Percentiles rank a stretch among this genome's conserved stretches.
phyloP scores from a whole-genome alignment of 2,329 filamentous ascomycete genomes.

The Epichloe sibirici region DNA sequence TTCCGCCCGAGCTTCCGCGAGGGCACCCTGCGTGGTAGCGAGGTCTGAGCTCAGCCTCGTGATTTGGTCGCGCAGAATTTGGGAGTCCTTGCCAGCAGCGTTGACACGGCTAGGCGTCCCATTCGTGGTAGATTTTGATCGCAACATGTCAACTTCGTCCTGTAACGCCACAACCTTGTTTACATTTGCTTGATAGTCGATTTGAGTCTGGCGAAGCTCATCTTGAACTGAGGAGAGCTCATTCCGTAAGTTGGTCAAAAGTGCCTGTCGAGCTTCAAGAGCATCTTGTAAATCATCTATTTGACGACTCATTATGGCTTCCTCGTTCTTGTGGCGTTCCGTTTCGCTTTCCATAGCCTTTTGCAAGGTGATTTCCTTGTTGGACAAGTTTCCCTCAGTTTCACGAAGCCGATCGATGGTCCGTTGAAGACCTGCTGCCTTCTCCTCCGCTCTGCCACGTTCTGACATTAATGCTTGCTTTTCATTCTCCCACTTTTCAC shows the following conservation, averaged over 20 bases:
- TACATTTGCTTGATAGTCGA: slow-evolving; percentile 47
- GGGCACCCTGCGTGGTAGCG: slow-evolving; percentile 41
- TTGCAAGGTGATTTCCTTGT: slow-evolving; percentile 55
- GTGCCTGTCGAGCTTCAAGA: slow-evolving; percentile 52
- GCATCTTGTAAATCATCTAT: slow-evolving; percentile 63
- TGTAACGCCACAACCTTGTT: slow-evolving; percentile 58
- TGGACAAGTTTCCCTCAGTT: slow-evolving; percentile 52
- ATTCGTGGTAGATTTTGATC: slow-evolving; percentile 21
- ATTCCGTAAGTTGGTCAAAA: slow-evolving; percentile 50
- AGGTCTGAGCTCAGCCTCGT: slow-evolving; percentile 47
- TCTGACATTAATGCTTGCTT: slow-evolving; percentile 51
- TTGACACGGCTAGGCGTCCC: slow-evolving; percentile 31
- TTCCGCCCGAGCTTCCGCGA: slow-evolving; percentile 49
- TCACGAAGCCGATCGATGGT: slow-evolving; percentile 60
- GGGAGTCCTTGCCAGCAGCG: slow-evolving; percentile 46
- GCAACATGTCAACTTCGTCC: slow-evolving; percentile 65
- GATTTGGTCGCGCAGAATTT: slow-evolving; percentile 50
- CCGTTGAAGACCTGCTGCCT: slow-evolving; percentile 53
- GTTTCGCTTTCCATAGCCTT: slow-evolving; percentile 58
- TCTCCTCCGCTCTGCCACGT: slow-evolving; percentile 54
- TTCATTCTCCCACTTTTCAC: slow-evolving; percentile 60
- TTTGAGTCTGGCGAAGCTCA: slow-evolving; percentile 55
- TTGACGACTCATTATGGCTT: slow-evolving; percentile 57
- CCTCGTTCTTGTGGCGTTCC: slow-evolving; percentile 59
- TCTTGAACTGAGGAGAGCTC: slow-evolving; percentile 57